A percentile compares a stretch with the other conserved stretches of the same genome.
phyloP scores from a whole-genome alignment of 2,329 filamentous ascomycete species.

The Tolypocladium cylindrosporum region DNA sequence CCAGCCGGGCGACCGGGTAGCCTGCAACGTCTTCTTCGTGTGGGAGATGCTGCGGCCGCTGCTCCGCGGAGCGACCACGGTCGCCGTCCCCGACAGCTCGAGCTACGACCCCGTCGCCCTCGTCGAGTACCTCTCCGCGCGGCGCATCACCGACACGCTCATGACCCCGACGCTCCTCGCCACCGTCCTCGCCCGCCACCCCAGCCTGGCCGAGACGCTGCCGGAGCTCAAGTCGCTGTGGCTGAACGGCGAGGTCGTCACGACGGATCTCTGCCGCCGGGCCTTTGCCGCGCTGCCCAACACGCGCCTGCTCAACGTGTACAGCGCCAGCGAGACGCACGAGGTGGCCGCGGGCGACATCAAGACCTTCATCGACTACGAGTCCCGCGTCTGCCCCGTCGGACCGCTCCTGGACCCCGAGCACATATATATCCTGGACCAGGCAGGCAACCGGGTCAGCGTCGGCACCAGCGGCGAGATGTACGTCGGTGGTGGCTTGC shows the following conservation, averaged over 20 bases:
- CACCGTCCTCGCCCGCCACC: slow-evolving; percentile 60
- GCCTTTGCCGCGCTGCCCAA: slow-evolving; percentile 59
- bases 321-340: slow-evolving; percentile 75
- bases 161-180: slow-evolving; percentile 76
- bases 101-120: slow-evolving; percentile 71
- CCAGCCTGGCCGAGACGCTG: slow-evolving; percentile 52
- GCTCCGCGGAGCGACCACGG: slow-evolving; percentile 64
- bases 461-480: slow-evolving; percentile 59
- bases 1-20: slow-evolving; percentile 62
- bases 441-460: slow-evolving; percentile 54
- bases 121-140: slow-evolving; percentile 57
- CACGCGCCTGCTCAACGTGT: slow-evolving; percentile 64
- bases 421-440: slow-evolving; percentile 64
- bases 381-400: slow-evolving; percentile 61
- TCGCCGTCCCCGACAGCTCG: slow-evolving; percentile 63
- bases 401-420: slow-evolving; percentile 58
- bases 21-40: slow-evolving; percentile 83
- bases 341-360: slow-evolving; percentile 73
- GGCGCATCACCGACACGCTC: slow-evolving; percentile 65
- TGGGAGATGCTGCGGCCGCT: slow-evolving; percentile 77
- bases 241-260: slow-evolving; percentile 78
- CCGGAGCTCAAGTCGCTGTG: slow-evolving; percentile 61
- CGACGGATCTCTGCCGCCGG: slow-evolving; percentile 62
- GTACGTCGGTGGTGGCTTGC: slow-evolving; percentile 61
- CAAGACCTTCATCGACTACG: slow-evolving; percentile 51